Percentiles rank a stretch among this genome's conserved stretches.
Evolutionary conservation across 2,329 filamentous ascomycete species (phyloP).

Genomic region (Calonectria hongkongensis): DNA sequence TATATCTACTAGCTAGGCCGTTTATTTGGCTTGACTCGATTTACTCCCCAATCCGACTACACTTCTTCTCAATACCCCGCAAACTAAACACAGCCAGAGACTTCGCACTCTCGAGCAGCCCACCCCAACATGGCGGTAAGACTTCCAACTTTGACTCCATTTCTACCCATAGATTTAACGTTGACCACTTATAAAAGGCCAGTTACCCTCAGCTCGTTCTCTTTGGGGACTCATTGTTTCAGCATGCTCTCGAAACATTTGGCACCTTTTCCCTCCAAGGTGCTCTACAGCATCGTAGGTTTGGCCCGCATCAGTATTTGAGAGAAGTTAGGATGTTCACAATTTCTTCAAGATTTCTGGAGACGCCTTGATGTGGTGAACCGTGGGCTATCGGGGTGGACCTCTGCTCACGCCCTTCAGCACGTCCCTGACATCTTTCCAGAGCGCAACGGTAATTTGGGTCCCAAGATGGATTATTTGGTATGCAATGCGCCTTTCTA

Average conservation of each 20-base stretch:
- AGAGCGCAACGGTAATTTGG: conserved; percentile 70
- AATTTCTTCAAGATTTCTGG: conserved; percentile 75
- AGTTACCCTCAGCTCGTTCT: conserved; percentile 85
- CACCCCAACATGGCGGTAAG: conserved; percentile 50
- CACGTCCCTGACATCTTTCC: conserved; percentile 83
- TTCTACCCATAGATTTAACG: background rate
- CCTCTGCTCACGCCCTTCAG: conserved; percentile 82
- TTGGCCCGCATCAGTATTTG: background rate
- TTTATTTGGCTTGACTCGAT: conserved; percentile 23
- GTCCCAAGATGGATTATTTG: conserved; percentile 79
- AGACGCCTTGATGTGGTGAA: conserved; percentile 91
- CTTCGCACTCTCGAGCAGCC: background rate
- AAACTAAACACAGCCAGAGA: background rate
- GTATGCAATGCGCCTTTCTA: conserved; percentile 63
- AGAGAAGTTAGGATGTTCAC: background rate
- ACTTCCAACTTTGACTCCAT: conserved; percentile 16
- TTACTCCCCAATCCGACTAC: background rate
- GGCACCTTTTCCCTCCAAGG: conserved; percentile 85
- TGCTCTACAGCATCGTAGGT: conserved; percentile 80
- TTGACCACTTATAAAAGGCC: conserved; percentile 57
- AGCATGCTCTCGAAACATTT: conserved; percentile 76
- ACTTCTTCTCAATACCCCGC: conserved; percentile 26
- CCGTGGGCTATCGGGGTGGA: conserved; percentile 91
- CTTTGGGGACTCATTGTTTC: conserved; percentile 92
- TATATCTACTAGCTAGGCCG: conserved; percentile 33